phyloP scores from a whole-genome alignment of 768 basidiomycete species.

The Xerocomus potaroensis region DNA sequence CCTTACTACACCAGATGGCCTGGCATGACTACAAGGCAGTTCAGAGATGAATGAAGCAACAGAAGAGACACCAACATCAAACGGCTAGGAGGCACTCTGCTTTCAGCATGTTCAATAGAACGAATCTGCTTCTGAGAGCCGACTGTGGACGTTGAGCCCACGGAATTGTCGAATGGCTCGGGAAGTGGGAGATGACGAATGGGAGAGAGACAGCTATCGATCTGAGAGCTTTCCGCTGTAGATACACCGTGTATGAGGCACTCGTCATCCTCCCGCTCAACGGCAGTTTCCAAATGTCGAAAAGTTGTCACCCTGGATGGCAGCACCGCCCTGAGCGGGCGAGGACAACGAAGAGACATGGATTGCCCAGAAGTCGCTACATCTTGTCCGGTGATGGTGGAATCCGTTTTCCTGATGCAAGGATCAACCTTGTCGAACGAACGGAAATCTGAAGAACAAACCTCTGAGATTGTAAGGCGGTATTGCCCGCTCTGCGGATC shows the following conservation, averaged over 20 bases:
- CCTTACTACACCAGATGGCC: not conserved
- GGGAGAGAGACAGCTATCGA: constrained; percentile 14
- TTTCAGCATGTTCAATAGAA: constrained; percentile 1
- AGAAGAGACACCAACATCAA: constrained; percentile 8
- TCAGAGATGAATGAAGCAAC: constrained; percentile 4
- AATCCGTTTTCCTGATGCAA: not conserved
- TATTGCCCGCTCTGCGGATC: not conserved
- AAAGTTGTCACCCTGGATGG: constrained; percentile 1
- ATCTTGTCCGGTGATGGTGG: not conserved
- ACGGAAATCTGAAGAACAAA: not conserved
- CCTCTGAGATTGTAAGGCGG: constrained; percentile 4
- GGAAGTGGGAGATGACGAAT: constrained; percentile 11
- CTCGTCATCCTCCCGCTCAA: not conserved
- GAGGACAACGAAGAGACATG: not conserved
- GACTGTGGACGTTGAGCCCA: not conserved
- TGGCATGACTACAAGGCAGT: constrained; percentile 2
- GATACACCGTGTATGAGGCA: not conserved
- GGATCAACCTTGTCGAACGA: not conserved
- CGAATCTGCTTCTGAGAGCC: not conserved
- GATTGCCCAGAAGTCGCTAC: not conserved
- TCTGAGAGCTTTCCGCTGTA: not conserved
- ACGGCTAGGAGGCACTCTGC: not conserved
- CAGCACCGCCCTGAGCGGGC: not conserved
- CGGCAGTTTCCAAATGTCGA: constrained; percentile 1
- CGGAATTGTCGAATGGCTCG: constrained; percentile 4